Evolutionary conservation across 176 grass and related monocot species (phyloP), one percentile per base, ranked within the genome.

Genomic region (Cenchrus americanus): DNA sequence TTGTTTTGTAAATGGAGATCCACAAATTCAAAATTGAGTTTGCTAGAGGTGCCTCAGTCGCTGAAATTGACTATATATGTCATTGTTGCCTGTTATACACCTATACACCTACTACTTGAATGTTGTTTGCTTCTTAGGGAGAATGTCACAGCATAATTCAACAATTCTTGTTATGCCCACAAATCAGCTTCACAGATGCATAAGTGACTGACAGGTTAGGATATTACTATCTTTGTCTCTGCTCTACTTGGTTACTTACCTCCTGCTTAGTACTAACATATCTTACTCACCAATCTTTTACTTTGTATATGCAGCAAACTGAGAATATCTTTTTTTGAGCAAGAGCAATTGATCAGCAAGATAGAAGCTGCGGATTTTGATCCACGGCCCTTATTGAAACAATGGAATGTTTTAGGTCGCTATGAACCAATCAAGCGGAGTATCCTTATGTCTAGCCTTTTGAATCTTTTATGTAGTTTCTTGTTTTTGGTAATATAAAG

Each of bases 351-450:
- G 64, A 69, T 37, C 58, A 80, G 80, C 57, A 59, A 68, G 14
- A 40, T 87, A 40, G 83, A 74, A 43, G 64, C 65, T 66, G 80
- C 64, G 3, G 90, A 87, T n/a, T 92, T 92, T 84, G 84, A 92
- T 61, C 80, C 86, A 17, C 87, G 63, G 6, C 69, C 80, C 46
- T 32, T 26, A 2, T 69, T 89, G 84, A 87, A 87, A 81, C 70
- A 89, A 87, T 87, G 76, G 84, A 89, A 84, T 1, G n/a, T 7
- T 65, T 76, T 75, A 50, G 70, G 53, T 3, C 79, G 89, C 58
- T 92, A 89, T 23, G 53, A 60, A 60, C 87, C 75, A 58, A 92
- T 92, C 67, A 92, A 89, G 75, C 90, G 87, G 8, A 92, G 90
- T 92, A 89, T 92, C 90, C 87, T 17, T 69, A 86, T 0, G 40